phyloP scores from a whole-genome alignment of 1,284 basidiomycete genomes.

The Agaricales sp. region DNA sequence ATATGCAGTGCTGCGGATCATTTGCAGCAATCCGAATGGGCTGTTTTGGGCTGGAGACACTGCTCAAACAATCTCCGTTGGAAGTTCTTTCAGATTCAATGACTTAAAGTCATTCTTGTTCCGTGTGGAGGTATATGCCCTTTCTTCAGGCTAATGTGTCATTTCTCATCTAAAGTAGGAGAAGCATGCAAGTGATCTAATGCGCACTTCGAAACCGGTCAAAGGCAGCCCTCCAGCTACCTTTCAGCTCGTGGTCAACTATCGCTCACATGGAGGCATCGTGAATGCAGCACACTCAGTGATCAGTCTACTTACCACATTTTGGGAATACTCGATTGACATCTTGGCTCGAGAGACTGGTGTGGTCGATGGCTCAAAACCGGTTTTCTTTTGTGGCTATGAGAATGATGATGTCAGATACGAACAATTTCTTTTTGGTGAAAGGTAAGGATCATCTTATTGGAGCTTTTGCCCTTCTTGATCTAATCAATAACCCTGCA shows the following conservation, averaged over 20 bases:
- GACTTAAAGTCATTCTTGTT: slow-evolving; percentile 61
- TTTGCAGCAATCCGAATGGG: slow-evolving; percentile 56
- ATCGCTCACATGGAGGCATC: slow-evolving; percentile 63
- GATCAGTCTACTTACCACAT: slow-evolving; percentile 47
- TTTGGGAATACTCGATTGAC: slow-evolving; percentile 65
- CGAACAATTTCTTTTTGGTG: slow-evolving; percentile 43
- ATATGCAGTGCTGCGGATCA: slow-evolving; percentile 41
- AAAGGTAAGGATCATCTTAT: no score
- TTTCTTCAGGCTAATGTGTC: neutral
- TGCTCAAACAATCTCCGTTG: slow-evolving; percentile 65
- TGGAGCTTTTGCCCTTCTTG: slow-evolving; percentile 1
- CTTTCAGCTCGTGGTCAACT: slow-evolving; percentile 58
- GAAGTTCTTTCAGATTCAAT: slow-evolving; percentile 63
- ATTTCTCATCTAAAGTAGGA: no score
- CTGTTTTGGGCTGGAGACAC: slow-evolving; percentile 76
- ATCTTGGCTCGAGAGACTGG: slow-evolving; percentile 46
- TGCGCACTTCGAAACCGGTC: no score
- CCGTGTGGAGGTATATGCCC: slow-evolving; percentile 34
- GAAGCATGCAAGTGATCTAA: no score
- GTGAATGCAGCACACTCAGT: slow-evolving; percentile 58
- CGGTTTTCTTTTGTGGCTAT: slow-evolving; percentile 49
- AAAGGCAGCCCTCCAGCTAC: slow-evolving; percentile 23
- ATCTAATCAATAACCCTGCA: slow-evolving; percentile 13
- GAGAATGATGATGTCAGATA: slow-evolving; percentile 40
- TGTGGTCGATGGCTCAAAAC: slow-evolving; percentile 45